Evolutionary conservation across 495 filamentous ascomycete genomes (phyloP).

Genomic region (Hypoxylon crocopeplum): DNA sequence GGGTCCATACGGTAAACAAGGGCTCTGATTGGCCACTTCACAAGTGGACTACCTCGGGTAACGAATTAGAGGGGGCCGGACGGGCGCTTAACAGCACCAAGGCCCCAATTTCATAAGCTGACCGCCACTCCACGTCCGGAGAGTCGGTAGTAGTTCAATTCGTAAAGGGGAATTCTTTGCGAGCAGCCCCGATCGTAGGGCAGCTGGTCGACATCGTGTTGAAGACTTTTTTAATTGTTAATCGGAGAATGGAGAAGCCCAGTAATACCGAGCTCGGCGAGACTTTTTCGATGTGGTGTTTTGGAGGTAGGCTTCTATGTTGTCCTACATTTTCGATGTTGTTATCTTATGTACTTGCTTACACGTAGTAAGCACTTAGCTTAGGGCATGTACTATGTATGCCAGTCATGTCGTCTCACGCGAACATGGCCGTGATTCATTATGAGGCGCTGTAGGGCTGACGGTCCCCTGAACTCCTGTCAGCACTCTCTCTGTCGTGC

Average conservation of each 20-base stretch:
- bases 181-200: not conserved
- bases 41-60: conserved; percentile 6
- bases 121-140: conserved; percentile 40
- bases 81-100: conserved; percentile 22
- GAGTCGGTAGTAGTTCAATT: conserved; percentile 18
- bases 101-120: conserved; percentile 40
- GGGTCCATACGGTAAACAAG: conserved; percentile 17
- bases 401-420: conserved; percentile 15
- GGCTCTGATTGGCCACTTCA: conserved; percentile 35
- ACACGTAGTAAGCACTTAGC: conserved; percentile 24
- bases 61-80: conserved; percentile 28
- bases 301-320: no score
- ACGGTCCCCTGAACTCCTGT: conserved; percentile 16
- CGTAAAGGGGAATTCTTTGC: conserved; percentile 7
- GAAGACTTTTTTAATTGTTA: no score
- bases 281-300: not conserved
- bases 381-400: conserved; percentile 4
- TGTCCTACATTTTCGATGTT: no score
- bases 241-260: no score
- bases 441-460: conserved; percentile 26
- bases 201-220: no score
- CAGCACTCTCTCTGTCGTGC: conserved; percentile 25
- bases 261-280: not conserved
- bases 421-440: not conserved
- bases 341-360: not conserved